Base-by-base conservation (phyloP, 2,329 filamentous ascomycete species). In the Talaromyces sp. region DNA sequence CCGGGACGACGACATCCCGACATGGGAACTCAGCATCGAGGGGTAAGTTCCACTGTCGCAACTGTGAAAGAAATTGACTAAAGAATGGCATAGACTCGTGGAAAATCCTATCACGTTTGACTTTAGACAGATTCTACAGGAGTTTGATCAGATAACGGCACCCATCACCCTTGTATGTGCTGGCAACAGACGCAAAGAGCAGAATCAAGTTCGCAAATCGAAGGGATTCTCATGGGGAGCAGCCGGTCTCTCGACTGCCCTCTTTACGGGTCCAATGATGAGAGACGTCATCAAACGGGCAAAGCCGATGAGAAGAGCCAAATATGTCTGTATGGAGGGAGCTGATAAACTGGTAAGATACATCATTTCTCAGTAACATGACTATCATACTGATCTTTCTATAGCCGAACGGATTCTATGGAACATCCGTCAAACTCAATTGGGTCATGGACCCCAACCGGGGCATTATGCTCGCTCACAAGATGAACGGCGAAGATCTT, bases 211-310 rank as follows among this genome's bases (percentile, higher is more conserved):
- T 2, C 84, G 91, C 16, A 96, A 96, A 75, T 91, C 90, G 1
- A 96, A 96, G 70, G 93, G 93, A 0, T 97, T 97, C 77, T 96
- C 92, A 1, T 97, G 93, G 93, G 93, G 93, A 39, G 82, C 93
- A 0, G 92, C 91, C 3, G 93, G 92, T 25, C 74, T 97, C 5
- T 96, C 92, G 0, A 97, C 91, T 0, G 91, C 92, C 0, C 78
- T 96, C 0, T 97, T 91, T 82, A 97, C 93, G 0, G 93, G 93
- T 23, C 89, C 92, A 0, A 80, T 88, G 44, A 86, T 96, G 75
- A 82, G 81, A 1, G 88, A 93, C 65, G 76, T 96, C 3, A 80
- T 96, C 16, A 82, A 81, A 63, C 82, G 80, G 65, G 91, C 91
- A 2, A 85, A 80, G 63, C 91, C 91, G 0, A 80, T 82, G 68